Evolutionary conservation across 2,329 filamentous ascomycete species (phyloP), one percentile per base, ranked within the genome.

Genomic region (Colletotrichum lini): DNA sequence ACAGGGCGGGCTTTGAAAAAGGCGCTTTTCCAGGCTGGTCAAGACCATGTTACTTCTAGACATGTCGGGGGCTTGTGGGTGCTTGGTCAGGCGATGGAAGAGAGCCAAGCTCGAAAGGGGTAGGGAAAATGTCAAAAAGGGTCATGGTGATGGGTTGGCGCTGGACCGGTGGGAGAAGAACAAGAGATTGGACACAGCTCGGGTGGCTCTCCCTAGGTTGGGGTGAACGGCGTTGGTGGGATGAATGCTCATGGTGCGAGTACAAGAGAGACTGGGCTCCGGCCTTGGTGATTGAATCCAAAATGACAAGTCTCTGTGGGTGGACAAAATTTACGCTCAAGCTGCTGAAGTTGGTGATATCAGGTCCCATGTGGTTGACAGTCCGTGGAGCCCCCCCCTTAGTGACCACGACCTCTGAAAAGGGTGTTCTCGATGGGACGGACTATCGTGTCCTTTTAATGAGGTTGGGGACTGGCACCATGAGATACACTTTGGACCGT

Each of bases 151-250:
- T 61, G 45, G 45, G 40, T 49, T 38, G 30, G 21, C 21, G 26
- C 30, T 40, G 47, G 44, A 13, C 30, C 30, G 8, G 16, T 21
- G 4, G 52, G 30, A 38, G 21, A 21, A 53, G 18, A 2, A 30
- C n/a, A 56, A 21, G 10, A 56, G 10, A 35, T 5, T 21, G 52
- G 15, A 21, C 10, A 56, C 8, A 35, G 30, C 30, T 15, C 40
- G 26, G 12, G 42, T 26, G 30, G 8, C 9, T 35, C 30, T 42
- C 35, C 59, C n/a, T 23, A 13, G 15, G 52, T 9, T 60, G 23
- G n/a, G 59, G 59, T 47, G 59, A 52, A 62, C 35, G 45, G 59
- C 47, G 47, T 62, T 62, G 59, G 45, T 61, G 5, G 30, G 18
- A 40, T 23, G 56, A 30, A 30, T 18, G 49, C 21, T 10, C 21